Conservation (phyloP, 2,329 filamentous ascomycete genomes). For the Pyricularia sp. region DNA sequence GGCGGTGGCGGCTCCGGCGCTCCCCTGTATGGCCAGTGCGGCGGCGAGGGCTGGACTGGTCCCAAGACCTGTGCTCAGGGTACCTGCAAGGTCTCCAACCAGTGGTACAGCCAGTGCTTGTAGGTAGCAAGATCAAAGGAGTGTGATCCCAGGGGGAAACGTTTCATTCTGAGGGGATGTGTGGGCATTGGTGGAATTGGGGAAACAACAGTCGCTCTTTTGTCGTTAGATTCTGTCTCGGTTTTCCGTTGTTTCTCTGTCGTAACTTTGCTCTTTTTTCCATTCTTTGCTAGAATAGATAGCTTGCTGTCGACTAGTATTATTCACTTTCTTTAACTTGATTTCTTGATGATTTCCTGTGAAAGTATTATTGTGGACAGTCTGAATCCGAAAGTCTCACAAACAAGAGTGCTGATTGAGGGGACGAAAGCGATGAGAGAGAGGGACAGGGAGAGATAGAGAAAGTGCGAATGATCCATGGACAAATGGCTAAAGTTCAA, state of each 20-base stretch:
- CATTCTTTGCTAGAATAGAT: neutral
- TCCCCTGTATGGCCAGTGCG: neutral
- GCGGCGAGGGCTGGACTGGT: neutral
- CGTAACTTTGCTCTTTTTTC: too few relatives aligned
- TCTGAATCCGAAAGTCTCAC: too few relatives aligned
- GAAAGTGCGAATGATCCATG: too few relatives aligned
- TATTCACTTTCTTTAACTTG: too few relatives aligned
- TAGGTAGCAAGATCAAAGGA: neutral
- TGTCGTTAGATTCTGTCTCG: neutral
- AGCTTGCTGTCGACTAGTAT: neutral
- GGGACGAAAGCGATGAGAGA: too few relatives aligned
- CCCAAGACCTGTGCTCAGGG: neutral
- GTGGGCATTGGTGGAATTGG: neutral
- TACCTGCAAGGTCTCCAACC: neutral
- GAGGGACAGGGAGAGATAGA: too few relatives aligned
- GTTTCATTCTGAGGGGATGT: neutral
- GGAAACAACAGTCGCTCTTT: neutral
- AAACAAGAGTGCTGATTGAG: too few relatives aligned
- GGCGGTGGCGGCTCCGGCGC: neutral
- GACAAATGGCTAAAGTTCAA: too few relatives aligned
- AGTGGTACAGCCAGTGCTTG: constrained; percentile 3
- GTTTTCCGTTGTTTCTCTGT: neutral
- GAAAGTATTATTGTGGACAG: too few relatives aligned
- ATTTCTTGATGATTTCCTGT: too few relatives aligned
- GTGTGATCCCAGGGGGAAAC: neutral